Percentiles rank a stretch among this genome's conserved stretches.
These are phyloP conservation scores for Saccharomycopsis sp. DNA, from an alignment of 805 yeast species.

Conservation along the genomic window DNA sequence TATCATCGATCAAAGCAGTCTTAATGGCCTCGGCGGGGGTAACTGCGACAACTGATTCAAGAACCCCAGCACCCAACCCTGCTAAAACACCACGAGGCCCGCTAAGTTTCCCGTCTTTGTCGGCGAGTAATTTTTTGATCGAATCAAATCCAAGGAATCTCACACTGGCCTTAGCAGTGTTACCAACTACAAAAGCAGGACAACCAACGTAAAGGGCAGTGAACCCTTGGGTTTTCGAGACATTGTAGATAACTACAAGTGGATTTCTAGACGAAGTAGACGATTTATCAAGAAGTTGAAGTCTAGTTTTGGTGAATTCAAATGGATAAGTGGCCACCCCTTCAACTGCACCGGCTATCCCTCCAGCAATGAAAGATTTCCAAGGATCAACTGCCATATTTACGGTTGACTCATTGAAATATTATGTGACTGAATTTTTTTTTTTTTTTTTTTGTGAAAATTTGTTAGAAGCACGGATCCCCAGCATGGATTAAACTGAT, in stretches of 20 bases:
- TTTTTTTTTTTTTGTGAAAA: too few species aligned
- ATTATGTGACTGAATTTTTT: too few species aligned
- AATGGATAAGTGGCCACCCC: conserved; percentile 91
- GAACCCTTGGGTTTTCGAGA: conserved; percentile 73
- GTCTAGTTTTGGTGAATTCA: conserved; percentile 91
- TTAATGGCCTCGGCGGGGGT: conserved; percentile 97
- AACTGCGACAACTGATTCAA: conserved; percentile 88
- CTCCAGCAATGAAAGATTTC: conserved; percentile 89
- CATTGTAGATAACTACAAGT: conserved; percentile 63
- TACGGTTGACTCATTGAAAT: too few species aligned
- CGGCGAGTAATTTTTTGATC: conserved; percentile 69
- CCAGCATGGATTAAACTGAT: too few species aligned
- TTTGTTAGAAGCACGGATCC: too few species aligned
- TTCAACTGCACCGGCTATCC: conserved; percentile 94
- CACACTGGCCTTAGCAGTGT: conserved; percentile 94
- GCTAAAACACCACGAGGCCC: conserved; percentile 92
- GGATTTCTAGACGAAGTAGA: conserved; percentile 75
- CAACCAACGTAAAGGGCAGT: conserved; percentile 86
- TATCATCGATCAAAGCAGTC: conserved; percentile 93
- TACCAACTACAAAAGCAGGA: conserved; percentile 93
- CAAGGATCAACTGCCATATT: conserved; percentile 61
- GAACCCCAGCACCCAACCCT: conserved; percentile 94
- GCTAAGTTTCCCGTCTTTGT: conserved; percentile 77
- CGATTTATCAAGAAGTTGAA: conserved; percentile 70
- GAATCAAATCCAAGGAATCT: conserved; percentile 89